Conservation (phyloP, 305 asterid genomes). For the Andrographis paniculata region DNA sequence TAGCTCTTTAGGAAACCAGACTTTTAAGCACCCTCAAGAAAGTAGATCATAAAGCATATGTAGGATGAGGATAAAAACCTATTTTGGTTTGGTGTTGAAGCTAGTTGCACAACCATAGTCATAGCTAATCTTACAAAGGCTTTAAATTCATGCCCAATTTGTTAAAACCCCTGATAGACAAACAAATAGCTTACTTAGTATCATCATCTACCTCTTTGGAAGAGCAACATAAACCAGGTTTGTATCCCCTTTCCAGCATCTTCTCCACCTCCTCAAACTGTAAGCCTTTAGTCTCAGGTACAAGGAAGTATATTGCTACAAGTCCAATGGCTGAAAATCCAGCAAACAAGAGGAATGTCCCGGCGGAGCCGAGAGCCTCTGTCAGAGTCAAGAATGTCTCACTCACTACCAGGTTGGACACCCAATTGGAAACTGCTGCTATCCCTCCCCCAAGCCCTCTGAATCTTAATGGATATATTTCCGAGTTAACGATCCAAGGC, state of each 20-base stretch:
- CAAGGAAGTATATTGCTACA: constrained; percentile 39
- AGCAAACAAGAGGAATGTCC: constrained; percentile 62
- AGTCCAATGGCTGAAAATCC: constrained; percentile 44
- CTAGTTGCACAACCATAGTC: too few species aligned
- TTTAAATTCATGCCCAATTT: too few species aligned
- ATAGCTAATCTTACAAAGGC: too few species aligned
- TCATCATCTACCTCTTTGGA: constrained; percentile 24
- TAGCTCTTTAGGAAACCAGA: too few species aligned
- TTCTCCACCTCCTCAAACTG: constrained; percentile 55
- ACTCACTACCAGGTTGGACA: constrained; percentile 55
- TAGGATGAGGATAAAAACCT: too few species aligned
- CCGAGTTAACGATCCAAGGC: constrained; percentile 75
- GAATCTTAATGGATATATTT: constrained; percentile 57
- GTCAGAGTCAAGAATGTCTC: constrained; percentile 66
- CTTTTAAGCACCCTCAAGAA: too few species aligned
- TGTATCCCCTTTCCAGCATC: constrained; percentile 51
- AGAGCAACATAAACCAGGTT: constrained; percentile 31
- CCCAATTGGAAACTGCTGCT: constrained; percentile 62
- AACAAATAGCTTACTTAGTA: constrained; percentile 5
- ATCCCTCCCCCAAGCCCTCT: constrained; percentile 70
- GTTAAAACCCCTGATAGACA: too few species aligned
- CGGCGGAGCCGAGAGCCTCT: constrained; percentile 45
- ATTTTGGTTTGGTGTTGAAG: too few species aligned
- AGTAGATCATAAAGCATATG: too few species aligned
- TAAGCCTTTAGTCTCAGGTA: constrained; percentile 71